Evolutionary conservation across 208 protist genomes (phyloP).

Genomic region (Trichomonas gallinae): DNA sequence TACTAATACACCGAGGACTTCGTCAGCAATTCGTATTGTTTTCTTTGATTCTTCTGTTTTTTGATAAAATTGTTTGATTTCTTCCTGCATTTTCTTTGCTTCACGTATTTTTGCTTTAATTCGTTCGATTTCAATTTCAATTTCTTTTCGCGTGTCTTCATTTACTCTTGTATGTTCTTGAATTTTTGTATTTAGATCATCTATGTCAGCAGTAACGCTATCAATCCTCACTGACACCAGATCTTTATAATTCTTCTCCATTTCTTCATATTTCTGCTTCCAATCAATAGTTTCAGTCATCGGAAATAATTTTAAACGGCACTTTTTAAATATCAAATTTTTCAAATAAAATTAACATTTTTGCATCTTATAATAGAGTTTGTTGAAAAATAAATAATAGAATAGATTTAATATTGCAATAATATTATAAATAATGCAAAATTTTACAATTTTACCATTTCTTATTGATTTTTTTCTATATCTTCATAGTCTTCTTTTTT

Average conservation of each 20-base stretch:
- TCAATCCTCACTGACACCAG: neutral
- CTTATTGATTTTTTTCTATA: no score
- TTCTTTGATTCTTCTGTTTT: neutral
- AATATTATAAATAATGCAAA: no score
- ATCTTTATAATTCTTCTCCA: neutral
- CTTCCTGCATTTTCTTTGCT: neutral
- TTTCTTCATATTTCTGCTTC: neutral
- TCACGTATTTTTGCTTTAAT: neutral
- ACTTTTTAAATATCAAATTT: no score
- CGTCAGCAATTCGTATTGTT: neutral
- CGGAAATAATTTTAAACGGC: no score
- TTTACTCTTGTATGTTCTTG: neutral
- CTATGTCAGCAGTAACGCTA: neutral
- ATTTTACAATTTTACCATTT: no score
- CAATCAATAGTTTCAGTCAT: neutral
- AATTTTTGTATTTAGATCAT: neutral
- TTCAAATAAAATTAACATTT: no score
- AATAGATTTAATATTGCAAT: no score
- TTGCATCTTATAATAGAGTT: no score
- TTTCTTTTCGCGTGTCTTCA: neutral
- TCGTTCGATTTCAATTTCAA: neutral
- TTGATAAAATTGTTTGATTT: neutral
- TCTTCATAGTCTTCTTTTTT: no score
- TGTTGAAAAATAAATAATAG: no score
- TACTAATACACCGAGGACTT: neutral